These are phyloP conservation scores for Ophiocordyceps polyrhachis-furcata DNA, from an alignment of 2,329 filamentous ascomycete species.

Conservation along the genomic window DNA sequence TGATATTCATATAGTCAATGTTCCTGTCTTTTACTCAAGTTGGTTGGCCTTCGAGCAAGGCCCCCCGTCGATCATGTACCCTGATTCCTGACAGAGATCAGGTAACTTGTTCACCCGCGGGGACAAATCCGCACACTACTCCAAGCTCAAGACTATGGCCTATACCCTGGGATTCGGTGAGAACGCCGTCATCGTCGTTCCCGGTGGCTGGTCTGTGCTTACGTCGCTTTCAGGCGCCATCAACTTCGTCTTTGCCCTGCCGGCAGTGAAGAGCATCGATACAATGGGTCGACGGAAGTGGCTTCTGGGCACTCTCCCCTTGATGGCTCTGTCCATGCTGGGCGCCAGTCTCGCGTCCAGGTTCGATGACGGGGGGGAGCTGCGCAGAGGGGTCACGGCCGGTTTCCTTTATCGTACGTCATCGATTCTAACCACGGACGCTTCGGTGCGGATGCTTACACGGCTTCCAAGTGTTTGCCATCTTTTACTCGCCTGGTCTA, in stretches of 20 bases:
- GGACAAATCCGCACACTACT: slow-evolving; percentile 5
- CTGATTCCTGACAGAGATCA: background rate
- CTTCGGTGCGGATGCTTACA: background rate
- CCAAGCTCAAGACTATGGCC: slow-evolving; percentile 8
- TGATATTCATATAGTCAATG: slow-evolving; percentile 12
- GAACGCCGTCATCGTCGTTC: background rate
- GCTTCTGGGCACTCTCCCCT: slow-evolving; percentile 22
- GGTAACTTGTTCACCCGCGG: background rate
- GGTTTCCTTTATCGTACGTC: slow-evolving; percentile 17
- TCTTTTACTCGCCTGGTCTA: slow-evolving; percentile 20
- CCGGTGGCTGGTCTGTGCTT: too few relatives aligned
- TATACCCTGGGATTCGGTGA: slow-evolving; percentile 15
- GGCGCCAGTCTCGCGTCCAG: slow-evolving; percentile 17
- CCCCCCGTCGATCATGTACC: background rate
- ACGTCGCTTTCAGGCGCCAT: slow-evolving; percentile 11
- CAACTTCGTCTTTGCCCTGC: slow-evolving; percentile 23
- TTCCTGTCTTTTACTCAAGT: slow-evolving; percentile 26
- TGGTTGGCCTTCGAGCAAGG: background rate
- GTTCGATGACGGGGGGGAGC: slow-evolving; percentile 4
- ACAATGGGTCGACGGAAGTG: slow-evolving; percentile 22
- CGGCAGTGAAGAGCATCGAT: slow-evolving; percentile 16
- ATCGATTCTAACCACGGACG: background rate
- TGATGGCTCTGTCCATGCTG: slow-evolving; percentile 23
- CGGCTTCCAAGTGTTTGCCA: slow-evolving; percentile 15
- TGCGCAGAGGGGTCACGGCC: slow-evolving; percentile 13